phyloP scores from a whole-genome alignment of 1,284 basidiomycete species.

The Ganoderma sinense region DNA sequence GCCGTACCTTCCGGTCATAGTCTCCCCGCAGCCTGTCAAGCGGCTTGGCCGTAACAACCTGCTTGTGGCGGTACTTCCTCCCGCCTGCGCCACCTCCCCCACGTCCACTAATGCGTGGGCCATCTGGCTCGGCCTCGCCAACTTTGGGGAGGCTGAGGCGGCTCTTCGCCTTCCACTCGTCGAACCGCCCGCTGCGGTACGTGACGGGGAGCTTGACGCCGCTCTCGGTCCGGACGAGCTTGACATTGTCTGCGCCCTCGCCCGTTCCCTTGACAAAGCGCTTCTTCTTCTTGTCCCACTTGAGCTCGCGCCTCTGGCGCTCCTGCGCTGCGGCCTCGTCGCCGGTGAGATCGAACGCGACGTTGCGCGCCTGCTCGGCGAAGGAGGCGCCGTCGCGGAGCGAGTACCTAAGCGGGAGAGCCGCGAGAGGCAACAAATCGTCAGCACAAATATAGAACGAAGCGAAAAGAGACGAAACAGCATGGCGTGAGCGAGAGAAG shows the following conservation, averaged over 20 bases:
- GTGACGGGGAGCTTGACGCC: slow-evolving; percentile 93
- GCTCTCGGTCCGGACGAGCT: slow-evolving; percentile 93
- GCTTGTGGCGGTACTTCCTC: slow-evolving; percentile 74
- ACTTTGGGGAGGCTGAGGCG: slow-evolving; percentile 78
- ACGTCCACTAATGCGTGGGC: slow-evolving; percentile 31
- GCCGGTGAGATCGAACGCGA: slow-evolving; percentile 85
- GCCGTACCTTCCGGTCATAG: slow-evolving; percentile 76
- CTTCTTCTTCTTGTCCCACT: slow-evolving; percentile 98
- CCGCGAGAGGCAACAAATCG: slow-evolving; percentile 10
- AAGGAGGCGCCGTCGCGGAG: slow-evolving; percentile 87
- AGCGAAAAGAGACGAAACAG: neutral
- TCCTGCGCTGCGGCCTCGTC: slow-evolving; percentile 76
- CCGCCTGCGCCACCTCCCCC: slow-evolving; percentile 50
- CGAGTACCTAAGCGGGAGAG: slow-evolving; percentile 70
- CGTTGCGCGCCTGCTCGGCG: slow-evolving; percentile 82
- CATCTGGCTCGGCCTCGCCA: slow-evolving; percentile 78
- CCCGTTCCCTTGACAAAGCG: slow-evolving; percentile 91
- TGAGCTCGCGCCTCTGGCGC: slow-evolving; percentile 71
- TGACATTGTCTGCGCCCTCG: slow-evolving; percentile 91
- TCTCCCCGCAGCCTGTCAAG: slow-evolving; percentile 72
- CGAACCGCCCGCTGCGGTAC: slow-evolving; percentile 93
- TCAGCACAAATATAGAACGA: neutral
- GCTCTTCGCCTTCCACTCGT: slow-evolving; percentile 92
- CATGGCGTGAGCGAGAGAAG: neutral
- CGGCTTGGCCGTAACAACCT: slow-evolving; percentile 68